Conservation (phyloP, 257 asterid species). For the Solanum chmielewskii region DNA sequence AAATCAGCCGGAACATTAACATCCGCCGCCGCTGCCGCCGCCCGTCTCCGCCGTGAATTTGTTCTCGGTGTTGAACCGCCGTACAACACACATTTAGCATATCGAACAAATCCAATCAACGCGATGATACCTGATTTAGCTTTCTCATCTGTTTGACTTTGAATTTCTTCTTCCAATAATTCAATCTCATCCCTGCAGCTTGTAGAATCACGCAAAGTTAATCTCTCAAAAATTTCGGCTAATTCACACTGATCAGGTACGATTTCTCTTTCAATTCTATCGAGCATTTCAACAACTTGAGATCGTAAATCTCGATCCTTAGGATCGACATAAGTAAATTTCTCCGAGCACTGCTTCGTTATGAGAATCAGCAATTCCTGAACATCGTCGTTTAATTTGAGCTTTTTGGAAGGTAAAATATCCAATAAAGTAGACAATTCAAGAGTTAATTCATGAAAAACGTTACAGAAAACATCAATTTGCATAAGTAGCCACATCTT, state of each 20-base stretch:
- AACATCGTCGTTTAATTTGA: conserved; percentile 50
- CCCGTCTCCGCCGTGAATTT: conserved; percentile 30
- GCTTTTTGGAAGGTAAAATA: conserved; percentile 53
- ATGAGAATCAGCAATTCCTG: conserved; percentile 51
- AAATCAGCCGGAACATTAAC: conserved; percentile 55
- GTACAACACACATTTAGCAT: conserved; percentile 78
- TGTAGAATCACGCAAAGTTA: conserved; percentile 39
- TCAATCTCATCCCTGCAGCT: conserved; percentile 66
- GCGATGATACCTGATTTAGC: conserved; percentile 46
- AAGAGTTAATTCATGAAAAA: conserved; percentile 43
- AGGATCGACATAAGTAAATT: conserved; percentile 20
- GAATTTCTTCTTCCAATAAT: conserved; percentile 56
- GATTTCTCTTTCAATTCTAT: conserved; percentile 46
- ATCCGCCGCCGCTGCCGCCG: conserved; percentile 37
- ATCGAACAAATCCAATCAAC: conserved; percentile 72
- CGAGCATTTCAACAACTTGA: conserved; percentile 49
- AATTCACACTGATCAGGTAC: conserved; percentile 49
- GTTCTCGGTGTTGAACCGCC: conserved; percentile 65
- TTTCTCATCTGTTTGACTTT: conserved; percentile 47
- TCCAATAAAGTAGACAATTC: conserved; percentile 73
- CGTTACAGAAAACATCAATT: conserved; percentile 27
- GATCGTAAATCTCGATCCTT: conserved; percentile 33
- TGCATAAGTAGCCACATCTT: conserved; percentile 77
- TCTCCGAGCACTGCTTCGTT: conserved; percentile 52
- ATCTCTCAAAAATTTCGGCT: conserved; percentile 36